Conservation (phyloP, 2,329 filamentous ascomycete species). For the Lecanicillium sp. region DNA sequence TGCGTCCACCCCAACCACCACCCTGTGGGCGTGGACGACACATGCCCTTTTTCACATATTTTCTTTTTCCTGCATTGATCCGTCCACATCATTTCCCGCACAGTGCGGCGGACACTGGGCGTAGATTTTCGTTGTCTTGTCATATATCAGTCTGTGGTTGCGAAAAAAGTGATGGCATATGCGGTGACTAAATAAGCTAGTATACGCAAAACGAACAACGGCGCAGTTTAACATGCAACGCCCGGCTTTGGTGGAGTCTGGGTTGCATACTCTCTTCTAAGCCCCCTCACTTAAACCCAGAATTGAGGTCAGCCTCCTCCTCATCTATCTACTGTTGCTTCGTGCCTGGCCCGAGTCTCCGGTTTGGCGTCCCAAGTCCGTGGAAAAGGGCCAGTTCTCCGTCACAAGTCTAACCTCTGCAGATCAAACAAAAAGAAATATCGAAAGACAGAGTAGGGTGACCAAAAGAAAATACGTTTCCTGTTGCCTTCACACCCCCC, state of each 20-base stretch:
- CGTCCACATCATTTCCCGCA: not conserved
- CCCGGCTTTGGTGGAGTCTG: not conserved
- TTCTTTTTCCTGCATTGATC: not conserved
- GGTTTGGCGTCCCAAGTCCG: not conserved
- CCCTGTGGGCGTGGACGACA: no score
- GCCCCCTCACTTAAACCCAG: not conserved
- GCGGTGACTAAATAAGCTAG: not conserved
- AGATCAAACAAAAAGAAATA: not conserved
- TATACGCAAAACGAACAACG: conserved; percentile 5
- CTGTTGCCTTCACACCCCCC: no score
- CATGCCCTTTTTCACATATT: not conserved
- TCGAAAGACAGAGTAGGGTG: not conserved
- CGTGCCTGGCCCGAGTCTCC: not conserved
- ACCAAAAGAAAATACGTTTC: no score
- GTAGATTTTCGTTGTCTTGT: not conserved
- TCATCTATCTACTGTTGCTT: not conserved
- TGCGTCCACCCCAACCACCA: not conserved
- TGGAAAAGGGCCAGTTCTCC: not conserved
- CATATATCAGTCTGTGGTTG: conserved; percentile 5
- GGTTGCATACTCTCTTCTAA: not conserved
- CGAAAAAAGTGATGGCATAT: no score
- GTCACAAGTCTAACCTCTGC: not conserved
- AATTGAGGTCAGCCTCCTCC: not conserved
- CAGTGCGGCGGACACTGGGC: not conserved
- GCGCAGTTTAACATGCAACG: not conserved